Base-by-base conservation (phyloP, 805 yeast genomes). In the Metschnikowia lochheadii region DNA sequence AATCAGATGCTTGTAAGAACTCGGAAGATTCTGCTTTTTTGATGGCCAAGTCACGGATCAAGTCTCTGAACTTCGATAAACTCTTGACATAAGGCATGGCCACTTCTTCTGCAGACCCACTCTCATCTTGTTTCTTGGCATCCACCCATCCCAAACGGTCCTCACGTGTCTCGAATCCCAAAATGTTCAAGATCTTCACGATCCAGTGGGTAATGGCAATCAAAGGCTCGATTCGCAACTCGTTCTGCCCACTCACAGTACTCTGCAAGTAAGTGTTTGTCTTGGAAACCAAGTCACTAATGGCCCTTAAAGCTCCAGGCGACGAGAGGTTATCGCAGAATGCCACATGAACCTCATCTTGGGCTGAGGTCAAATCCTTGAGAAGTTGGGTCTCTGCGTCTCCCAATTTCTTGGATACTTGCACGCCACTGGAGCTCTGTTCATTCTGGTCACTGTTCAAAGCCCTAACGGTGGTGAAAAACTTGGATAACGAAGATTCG, bases 241-340 rank as follows among this genome's bases (percentile, higher is more conserved):
- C 82, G 43, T 53, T 44, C 13, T 71, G 56, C 4, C 79, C 77
- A 21, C 63, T 66, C n/a, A 77, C 63, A 8, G 81, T 65, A 32
- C 51, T 38, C 56, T 72, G 77, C 40, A 91, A 81, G 64, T 92
- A 94, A 35, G 82, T 78, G 66, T 94, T 92, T 6, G 88, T 63
- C 50, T 75, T 77, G 31, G 85, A 80, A 5, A 92, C 84, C 50
- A 94, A 70, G 15, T 87, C 95, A 53, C 79, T 70, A 45, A 94
- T 60, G 1, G 73, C 63, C 56, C 85, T 81, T 50, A 94, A 67
- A 0, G 84, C 97, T 50, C 72, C 76, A 20, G 96, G 94, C 1
- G 94, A 86, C 3, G 91, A 70, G 55, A 94, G 75, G 64, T 89
- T 94, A 65, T 94, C 99, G 69, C 96, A 85, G 71, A 94, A 87